A percentile compares a stretch with the other conserved stretches of the same genome.
Conservation (phyloP, 192 early-diverging fungal genomes). For the Funneliformis geosporum region DNA sequence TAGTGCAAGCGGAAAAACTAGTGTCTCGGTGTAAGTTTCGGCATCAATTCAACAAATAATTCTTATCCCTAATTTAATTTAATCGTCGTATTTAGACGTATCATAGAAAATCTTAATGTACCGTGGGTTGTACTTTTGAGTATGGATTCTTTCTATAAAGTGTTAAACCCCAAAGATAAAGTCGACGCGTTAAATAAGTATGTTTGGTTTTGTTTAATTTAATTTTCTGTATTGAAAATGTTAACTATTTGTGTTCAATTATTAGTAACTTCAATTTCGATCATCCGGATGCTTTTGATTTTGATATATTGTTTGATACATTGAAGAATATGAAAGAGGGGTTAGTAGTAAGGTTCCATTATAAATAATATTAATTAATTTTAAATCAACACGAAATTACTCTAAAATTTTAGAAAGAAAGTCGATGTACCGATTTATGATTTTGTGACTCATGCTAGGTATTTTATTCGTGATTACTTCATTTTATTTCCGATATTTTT, state of each 20-base stretch:
- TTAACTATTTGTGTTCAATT: not conserved
- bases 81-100: slow-evolving; percentile 44
- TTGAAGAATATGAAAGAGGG: slow-evolving; percentile 80
- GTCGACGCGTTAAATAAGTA: slow-evolving; percentile 53
- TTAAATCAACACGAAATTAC: slow-evolving; percentile 20
- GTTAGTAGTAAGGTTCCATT: slow-evolving; percentile 36
- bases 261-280: slow-evolving; percentile 90
- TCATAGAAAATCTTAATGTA: slow-evolving; percentile 71
- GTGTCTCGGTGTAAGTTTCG: slow-evolving; percentile 62
- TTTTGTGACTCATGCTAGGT: slow-evolving; percentile 83
- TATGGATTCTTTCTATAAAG: slow-evolving; percentile 97
- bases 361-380: slow-evolving; percentile 14
- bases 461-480: slow-evolving; percentile 18
- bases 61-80: not conserved
- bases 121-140: slow-evolving; percentile 89
- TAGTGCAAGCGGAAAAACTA: slow-evolving; percentile 84
- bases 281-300: slow-evolving; percentile 90
- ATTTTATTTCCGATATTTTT: not conserved
- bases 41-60: not conserved
- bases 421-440: slow-evolving; percentile 91
- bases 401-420: slow-evolving; percentile 43
- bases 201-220: slow-evolving; percentile 11
- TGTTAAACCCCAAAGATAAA: slow-evolving; percentile 75
- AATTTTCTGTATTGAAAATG: not conserved
- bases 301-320: slow-evolving; percentile 67